These are phyloP conservation scores for Eutrema yunnanense DNA, from an alignment of 345 rosid genomes.

Conservation along the genomic window DNA sequence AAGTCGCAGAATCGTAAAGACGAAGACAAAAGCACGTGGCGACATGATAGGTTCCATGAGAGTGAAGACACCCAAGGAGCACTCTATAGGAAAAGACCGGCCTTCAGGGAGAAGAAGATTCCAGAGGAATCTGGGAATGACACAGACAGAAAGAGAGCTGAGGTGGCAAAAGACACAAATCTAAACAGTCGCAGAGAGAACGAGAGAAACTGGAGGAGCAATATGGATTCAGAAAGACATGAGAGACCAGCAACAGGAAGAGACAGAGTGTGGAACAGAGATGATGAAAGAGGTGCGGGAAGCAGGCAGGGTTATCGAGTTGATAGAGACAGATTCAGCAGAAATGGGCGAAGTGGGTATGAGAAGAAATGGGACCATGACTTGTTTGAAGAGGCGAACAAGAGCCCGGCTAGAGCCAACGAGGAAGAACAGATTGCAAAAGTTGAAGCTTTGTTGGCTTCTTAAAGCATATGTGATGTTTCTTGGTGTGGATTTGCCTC, in stretches of 20 bases:
- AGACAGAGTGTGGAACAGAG: conserved; percentile 42
- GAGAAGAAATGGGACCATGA: conserved; percentile 98
- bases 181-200: conserved; percentile 37
- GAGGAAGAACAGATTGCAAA: conserved; percentile 93
- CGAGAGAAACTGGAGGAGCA: conserved; percentile 43
- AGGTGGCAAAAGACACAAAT: conserved; percentile 30
- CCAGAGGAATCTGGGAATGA: conserved; percentile 34
- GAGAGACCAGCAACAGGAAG: conserved; percentile 42
- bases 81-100: conserved; percentile 63
- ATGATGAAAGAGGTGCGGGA: conserved; percentile 49
- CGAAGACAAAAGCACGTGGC: conserved; percentile 41
- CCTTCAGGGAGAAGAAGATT: conserved; percentile 76
- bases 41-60: conserved; percentile 62
- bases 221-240: conserved; percentile 21
- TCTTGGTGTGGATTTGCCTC: background rate
- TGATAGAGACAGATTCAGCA: conserved; percentile 41
- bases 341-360: conserved; percentile 42
- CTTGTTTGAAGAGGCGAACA: conserved; percentile 69
- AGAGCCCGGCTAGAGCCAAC: conserved; percentile 58
- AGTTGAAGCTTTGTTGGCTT: conserved; percentile 80
- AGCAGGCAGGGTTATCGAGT: conserved; percentile 38
- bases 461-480: conserved; percentile 6
- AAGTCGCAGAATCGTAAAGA: conserved; percentile 41
- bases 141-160: conserved; percentile 31
- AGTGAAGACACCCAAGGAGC: conserved; percentile 44